Base-by-base conservation (phyloP, 257 asterid genomes). In the Forsythia suspensa region DNA sequence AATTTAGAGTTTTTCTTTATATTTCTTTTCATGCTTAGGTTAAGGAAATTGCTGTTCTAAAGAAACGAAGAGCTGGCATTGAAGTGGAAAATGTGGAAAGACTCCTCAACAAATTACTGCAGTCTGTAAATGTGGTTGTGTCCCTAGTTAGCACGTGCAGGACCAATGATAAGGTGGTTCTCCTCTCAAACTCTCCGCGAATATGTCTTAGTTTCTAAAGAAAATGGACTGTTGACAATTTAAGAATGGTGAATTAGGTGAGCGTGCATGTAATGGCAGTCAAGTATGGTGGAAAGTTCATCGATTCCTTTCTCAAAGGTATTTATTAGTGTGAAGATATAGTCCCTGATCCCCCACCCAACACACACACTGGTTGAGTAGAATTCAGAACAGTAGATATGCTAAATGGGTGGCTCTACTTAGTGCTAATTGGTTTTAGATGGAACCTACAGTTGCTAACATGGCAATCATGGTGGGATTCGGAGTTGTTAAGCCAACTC, bases 281-380 rank as follows among this genome's bases (percentile, higher is more conserved):
- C 85, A 93, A 91, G 88, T 90, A 90, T 80, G 96, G 97, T 11
- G 97, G 98, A 82, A 93, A 90, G 88, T 93, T 87, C 87, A 82
- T 93, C 18, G 96, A 93, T 80, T 81, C 94, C 85, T 93, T 93
- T 82, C 94, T 93, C 70, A 93, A 83, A 93, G 97, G 98, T 93
- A 82, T 67, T 63, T 71, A 69, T 71, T 59, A 20, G 34, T 79
- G 41, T 29, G 55, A 41, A 29, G 11, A 66, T 36, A 48, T 79
- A 66, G 70, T 79, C 83, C 21, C 44, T 4, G 77, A 63, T 11
- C 15, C 20, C 16, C 16, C 24, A 24, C 29, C 6, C 40, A 29
- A 29, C 34, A 29, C 34, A 29, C 34, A 61, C 44, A 39, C 63
- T 42, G 39, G 61, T 63, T 38, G 75, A 66, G 10, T 73, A 13